Conservation (phyloP, 495 filamentous ascomycete species). For the Chaetomium cochliodes region DNA sequence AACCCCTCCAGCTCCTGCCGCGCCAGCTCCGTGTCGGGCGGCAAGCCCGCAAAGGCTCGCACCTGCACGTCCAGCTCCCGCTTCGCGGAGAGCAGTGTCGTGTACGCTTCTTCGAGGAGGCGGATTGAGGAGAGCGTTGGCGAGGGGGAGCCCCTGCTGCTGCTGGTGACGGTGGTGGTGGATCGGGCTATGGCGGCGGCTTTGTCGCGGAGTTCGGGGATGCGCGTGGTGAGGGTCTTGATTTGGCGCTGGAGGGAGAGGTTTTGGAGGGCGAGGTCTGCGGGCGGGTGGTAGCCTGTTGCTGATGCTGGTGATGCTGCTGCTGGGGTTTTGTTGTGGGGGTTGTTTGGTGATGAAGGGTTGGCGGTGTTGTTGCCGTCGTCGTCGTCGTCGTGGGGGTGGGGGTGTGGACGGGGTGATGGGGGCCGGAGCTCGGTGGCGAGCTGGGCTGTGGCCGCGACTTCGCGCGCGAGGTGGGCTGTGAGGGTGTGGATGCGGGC, state of each 20-base stretch:
- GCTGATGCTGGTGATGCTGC: too few relatives aligned
- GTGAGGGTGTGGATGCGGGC: slow-evolving; percentile 44
- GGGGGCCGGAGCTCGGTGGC: slow-evolving; percentile 13
- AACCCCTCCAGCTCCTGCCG: slow-evolving; percentile 62
- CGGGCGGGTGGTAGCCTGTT: slow-evolving; percentile 48
- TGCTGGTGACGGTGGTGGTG: slow-evolving; percentile 8
- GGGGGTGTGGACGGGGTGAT: neutral
- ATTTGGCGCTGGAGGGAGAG: slow-evolving; percentile 61
- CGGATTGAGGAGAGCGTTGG: slow-evolving; percentile 53
- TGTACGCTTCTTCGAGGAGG: slow-evolving; percentile 54
- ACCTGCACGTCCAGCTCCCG: slow-evolving; percentile 59
- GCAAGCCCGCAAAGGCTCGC: slow-evolving; percentile 63
- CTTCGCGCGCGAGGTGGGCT: slow-evolving; percentile 38
- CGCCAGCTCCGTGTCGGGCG: slow-evolving; percentile 65
- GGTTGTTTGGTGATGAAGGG: neutral
- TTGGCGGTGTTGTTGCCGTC: too few relatives aligned
- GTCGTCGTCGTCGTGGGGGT: neutral
- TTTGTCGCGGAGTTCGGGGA: slow-evolving; percentile 53
- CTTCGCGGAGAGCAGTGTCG: slow-evolving; percentile 49
- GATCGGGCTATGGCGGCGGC: slow-evolving; percentile 36
- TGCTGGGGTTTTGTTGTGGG: neutral
- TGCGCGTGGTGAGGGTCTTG: slow-evolving; percentile 56
- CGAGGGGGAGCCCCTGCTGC: slow-evolving; percentile 40
- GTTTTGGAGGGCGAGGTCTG: slow-evolving; percentile 57
- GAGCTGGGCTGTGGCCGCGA: slow-evolving; percentile 6